These are phyloP conservation scores for Gossypium herbaceum DNA, from an alignment of 345 rosid species.

Conservation along the genomic window DNA sequence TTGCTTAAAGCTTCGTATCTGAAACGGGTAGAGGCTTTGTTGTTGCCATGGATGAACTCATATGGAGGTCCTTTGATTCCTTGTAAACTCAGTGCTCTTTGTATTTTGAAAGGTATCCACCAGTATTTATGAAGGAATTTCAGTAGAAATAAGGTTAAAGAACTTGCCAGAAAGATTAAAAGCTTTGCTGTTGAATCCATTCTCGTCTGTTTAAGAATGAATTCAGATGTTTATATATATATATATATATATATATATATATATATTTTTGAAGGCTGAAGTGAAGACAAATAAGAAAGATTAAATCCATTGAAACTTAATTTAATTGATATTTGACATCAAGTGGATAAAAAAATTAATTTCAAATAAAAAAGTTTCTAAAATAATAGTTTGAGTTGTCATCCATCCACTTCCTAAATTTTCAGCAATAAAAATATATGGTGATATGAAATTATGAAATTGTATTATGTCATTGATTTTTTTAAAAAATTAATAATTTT, in stretches of 20 bases:
- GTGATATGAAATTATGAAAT: too few relatives aligned
- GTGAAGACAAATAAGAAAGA: too few relatives aligned
- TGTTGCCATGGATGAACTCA: constrained; percentile 37
- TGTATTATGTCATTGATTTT: too few relatives aligned
- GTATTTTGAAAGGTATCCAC: constrained; percentile 28
- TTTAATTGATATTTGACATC: too few relatives aligned
- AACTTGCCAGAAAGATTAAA: constrained; percentile 8
- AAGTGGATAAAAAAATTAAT: too few relatives aligned
- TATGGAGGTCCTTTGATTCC: constrained; percentile 38
- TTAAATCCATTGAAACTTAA: too few relatives aligned
- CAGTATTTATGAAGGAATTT: constrained; percentile 23
- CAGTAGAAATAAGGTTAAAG: constrained; percentile 6
- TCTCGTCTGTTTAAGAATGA: neutral
- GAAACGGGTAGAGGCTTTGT: constrained; percentile 19
- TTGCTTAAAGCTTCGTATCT: constrained; percentile 8
- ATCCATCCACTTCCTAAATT: too few relatives aligned
- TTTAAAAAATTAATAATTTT: too few relatives aligned
- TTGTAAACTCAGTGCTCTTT: constrained; percentile 12
- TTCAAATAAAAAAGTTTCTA: too few relatives aligned
- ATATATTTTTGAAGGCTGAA: too few relatives aligned
- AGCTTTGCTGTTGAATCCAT: neutral
- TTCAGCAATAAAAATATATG: too few relatives aligned
- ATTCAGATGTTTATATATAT: neutral
- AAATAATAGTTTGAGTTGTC: too few relatives aligned
- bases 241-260: neutral